A percentile compares a stretch with the other conserved stretches of the same genome.
phyloP scores from a whole-genome alignment of 2,329 filamentous ascomycete species.

The Nigrospora sphaerica region DNA sequence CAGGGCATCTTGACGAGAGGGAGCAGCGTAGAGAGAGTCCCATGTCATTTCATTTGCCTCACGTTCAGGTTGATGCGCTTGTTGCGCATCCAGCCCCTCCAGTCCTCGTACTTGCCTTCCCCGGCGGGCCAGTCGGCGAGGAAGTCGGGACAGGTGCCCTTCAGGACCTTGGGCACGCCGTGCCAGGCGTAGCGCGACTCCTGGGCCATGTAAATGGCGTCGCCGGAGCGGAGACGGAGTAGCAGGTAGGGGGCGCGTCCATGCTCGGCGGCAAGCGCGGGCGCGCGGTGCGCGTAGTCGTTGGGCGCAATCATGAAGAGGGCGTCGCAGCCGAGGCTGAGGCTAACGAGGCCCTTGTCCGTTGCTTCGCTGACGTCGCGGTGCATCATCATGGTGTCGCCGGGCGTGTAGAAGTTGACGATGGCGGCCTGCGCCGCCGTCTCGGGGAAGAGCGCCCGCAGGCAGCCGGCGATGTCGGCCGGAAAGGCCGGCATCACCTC shows the following conservation, averaged over 20 bases:
- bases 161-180: conserved; percentile 81
- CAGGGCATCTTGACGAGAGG: too few relatives aligned
- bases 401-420: conserved; percentile 85
- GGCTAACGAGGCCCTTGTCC: conserved; percentile 69
- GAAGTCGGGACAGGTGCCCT: conserved; percentile 69
- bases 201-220: conserved; percentile 84
- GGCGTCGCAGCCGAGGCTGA: conserved; percentile 85
- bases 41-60: conserved; percentile 64
- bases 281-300: conserved; percentile 17
- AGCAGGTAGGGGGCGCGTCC: conserved; percentile 45
- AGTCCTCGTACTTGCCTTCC: conserved; percentile 52
- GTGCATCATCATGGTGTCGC: conserved; percentile 87
- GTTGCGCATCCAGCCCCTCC: conserved; percentile 80
- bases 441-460: conserved; percentile 65
- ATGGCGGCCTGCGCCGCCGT: conserved; percentile 85
- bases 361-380: conserved; percentile 87
- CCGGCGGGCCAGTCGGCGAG: conserved; percentile 67
- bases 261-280: conserved; percentile 15
- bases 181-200: conserved; percentile 88
- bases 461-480: conserved; percentile 58
- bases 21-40: too few relatives aligned
- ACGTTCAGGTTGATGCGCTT: conserved; percentile 93
- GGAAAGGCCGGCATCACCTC: conserved; percentile 67
- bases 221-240: conserved; percentile 71
- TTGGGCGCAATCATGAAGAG: conserved; percentile 78